Base-by-base conservation (phyloP, 2,329 filamentous ascomycete genomes). In the Nemania sp. region DNA sequence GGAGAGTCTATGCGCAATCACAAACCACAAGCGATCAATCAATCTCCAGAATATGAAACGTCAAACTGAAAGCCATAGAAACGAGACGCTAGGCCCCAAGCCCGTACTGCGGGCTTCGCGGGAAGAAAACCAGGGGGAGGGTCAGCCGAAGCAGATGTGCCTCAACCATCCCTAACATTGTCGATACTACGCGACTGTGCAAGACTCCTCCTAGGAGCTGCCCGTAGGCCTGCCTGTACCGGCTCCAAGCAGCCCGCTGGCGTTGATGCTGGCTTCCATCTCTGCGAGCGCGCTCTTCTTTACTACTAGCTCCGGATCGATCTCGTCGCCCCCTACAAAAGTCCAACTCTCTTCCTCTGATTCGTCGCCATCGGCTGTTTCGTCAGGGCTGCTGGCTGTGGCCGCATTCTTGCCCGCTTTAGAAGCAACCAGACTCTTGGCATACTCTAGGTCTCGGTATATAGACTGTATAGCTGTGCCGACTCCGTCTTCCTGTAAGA, bases 361-460 rank as follows among this genome's bases (percentile, higher is more conserved):
- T 35, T 90, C 90, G 45, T 87, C 83, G 20, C 81, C 79, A 60
- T 74, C 78, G 69, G 79, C 81, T 66, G 72, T 74, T 57, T 71
- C 78, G 55, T 72, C 73, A 1, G 73, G 66, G 55, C 67, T 73
- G 52, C 78, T 79, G 5, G 79, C 79, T 75, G 32, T 77, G 8
- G 73, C 73, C 51, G 76, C 78, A 64, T 83, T 90, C 79, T 87
- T 88, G 70, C 82, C 83, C 1, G 82, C 80, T 78, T 88, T 88
- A 65, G 83, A 88, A 79, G 92, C 92, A 78, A 97, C 92, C 52
- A 98, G 84, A 18, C 91, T 91, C 79, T 89, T 92, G 43, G 96
- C 94, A 75, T 98, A 98, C 77, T 98, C 96, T 64, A 98, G 86
- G 78, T 98, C 95, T 49, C 96, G 92, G 78, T 98, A 99, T 64